A percentile compares a stretch with the other conserved stretches of the same genome.
phyloP scores from a whole-genome alignment of 345 rosid genomes.

The Lagerstroemia speciosa region DNA sequence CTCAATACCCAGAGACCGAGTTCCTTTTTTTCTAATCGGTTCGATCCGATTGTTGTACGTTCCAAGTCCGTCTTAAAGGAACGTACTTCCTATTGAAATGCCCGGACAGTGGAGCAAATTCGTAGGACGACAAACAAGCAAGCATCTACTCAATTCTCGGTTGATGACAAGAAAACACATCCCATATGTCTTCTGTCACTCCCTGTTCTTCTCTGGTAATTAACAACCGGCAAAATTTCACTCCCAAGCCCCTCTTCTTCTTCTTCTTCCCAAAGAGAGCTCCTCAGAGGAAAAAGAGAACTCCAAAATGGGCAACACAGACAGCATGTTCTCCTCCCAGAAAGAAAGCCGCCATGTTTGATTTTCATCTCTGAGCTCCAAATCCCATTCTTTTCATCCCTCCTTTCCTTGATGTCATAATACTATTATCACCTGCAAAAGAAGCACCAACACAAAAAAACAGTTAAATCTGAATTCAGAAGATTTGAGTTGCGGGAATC shows the following conservation, averaged over 20 bases:
- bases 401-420: slow-evolving; percentile 7
- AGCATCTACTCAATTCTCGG: background rate
- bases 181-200: background rate
- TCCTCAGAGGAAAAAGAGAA: slow-evolving; percentile 8
- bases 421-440: slow-evolving; percentile 3
- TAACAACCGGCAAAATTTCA: slow-evolving; percentile 1
- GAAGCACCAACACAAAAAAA: background rate
- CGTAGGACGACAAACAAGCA: background rate
- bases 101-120: background rate
- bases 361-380: slow-evolving; percentile 32
- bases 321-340: slow-evolving; percentile 10
- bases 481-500: background rate
- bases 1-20: background rate
- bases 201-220: background rate
- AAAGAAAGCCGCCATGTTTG: slow-evolving; percentile 2
- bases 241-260: background rate
- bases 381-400: slow-evolving; percentile 42
- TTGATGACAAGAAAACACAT: slow-evolving; percentile 1
- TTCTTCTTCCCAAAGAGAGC: slow-evolving; percentile 2
- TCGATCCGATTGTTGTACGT: background rate
- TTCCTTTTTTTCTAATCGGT: background rate
- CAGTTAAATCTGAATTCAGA: background rate
- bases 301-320: background rate
- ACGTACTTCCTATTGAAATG: background rate
- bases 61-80: background rate